Evolutionary conservation across 2,329 filamentous ascomycete genomes (phyloP), one percentile per base, ranked within the genome.

Genomic region (Fusarium nygamai): DNA sequence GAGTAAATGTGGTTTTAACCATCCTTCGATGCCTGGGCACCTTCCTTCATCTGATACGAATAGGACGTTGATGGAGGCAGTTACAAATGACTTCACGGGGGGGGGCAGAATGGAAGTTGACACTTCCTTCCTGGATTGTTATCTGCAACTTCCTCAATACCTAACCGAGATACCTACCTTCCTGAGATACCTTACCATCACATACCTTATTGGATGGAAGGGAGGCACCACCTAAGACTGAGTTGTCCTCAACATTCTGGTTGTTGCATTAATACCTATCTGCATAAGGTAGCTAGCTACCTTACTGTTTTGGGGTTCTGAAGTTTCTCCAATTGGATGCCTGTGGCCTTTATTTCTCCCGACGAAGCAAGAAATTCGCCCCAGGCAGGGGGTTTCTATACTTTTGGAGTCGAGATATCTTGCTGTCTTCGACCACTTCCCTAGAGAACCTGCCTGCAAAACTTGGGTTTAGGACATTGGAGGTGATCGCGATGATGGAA

Each of bases 21-120:
- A 48, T 22, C 41, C 41, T n/a, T 36, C 29, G 34, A 51, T 41
- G 38, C 24, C 20, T 8, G 27, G 29, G 67, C 31, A 22, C 63
- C 56, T 72, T 74, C 63, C 67, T 74, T 48, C 56, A 36, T 20
- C 62, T 24, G 36, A 41, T n/a, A 29, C 17, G 19, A 43, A 24
- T 11, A 41, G 27, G 51, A n/a, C 38, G 16, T 14, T 34, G 44
- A 39, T 17, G 46, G 33, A 24, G 70, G 70, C 69, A 73, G 65
- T 43, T 41, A 43, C 58, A 38, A 13, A 22, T 54, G 51, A 54
- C 20, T 54, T n/a, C 34, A 29, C 22, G n/a, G n/a, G 8, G 31
- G 24, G 6, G 16, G 8, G 17, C 29, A 47, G 39, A 22, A 22
- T 48, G 46, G 27, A 36, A 50, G 57, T 38, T 51, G 43, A 51